Evolutionary conservation across 2,329 filamentous ascomycete genomes (phyloP), one percentile per base, ranked within the genome.

Genomic region (Aspergillus arachidicola): DNA sequence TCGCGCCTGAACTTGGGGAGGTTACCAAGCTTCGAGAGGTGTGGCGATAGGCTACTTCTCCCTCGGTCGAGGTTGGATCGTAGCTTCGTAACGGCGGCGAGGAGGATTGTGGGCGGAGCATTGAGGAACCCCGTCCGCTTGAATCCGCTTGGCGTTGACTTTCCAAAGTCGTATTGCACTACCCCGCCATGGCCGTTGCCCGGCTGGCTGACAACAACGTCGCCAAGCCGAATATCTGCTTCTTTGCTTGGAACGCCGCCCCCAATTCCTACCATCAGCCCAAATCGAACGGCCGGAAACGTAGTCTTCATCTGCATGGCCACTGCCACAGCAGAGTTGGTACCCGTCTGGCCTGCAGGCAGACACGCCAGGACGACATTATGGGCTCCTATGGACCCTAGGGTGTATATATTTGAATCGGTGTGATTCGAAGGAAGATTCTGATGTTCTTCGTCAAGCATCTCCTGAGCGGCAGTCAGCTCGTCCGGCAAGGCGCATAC

Each of bases 401-500:
- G 61, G 16, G 61, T 59, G 50, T 72, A 71, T 32, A 45, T 64
- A 46, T 69, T 72, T 34, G 43, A 43, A 51, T 72, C 69, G 58
- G 62, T 53, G 54, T 34, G 19, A 21, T 21, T 53, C 9, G n/a
- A 21, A 41, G 30, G 54, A 19, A 54, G 21, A 26, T 56, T 38
- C 54, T 71, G 69, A 55, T 79, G 72, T 28, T 71, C 60, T 56
- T 80, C 73, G 62, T 81, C 79, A 7, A 81, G 74, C 23, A 81
- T 73, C 0, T 53, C 67, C 32, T 67, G 66, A 6, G 79, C 78
- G 3, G 79, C 77, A 41, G 75, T 68, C 46, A 70, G 69, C 54
- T 81, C 79, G 1, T 65, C 70, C 1, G 36, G 30, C 7, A 80
- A 59, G 12, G 79, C 78, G 63, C 76, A 80, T 2, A 82, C 78